Conservation (phyloP, 2,329 filamentous ascomycete species). For the Dryadomyces quercus-mongolicae region DNA sequence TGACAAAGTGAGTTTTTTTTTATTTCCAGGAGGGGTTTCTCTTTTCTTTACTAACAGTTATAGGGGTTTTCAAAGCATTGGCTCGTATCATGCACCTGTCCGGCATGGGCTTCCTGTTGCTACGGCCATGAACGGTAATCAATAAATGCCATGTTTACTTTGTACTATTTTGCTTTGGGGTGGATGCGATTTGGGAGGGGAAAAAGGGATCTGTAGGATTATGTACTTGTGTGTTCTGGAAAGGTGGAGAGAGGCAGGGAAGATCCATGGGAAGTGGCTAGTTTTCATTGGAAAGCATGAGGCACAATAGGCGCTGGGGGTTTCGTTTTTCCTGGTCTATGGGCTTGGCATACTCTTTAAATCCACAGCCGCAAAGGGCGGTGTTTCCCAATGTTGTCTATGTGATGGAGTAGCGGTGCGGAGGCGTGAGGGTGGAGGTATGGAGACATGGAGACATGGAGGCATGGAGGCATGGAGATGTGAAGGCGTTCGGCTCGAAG, state of each 20-base stretch:
- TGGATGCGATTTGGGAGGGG: too few species aligned
- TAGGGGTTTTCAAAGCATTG: constrained; percentile 54
- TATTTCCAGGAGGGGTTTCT: too few species aligned
- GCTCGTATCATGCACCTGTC: constrained; percentile 46
- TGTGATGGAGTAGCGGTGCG: too few species aligned
- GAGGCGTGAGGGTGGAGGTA: too few species aligned
- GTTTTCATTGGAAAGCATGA: background rate
- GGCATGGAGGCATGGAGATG: too few species aligned
- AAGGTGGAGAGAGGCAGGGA: background rate
- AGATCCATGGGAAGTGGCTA: background rate
- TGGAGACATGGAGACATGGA: too few species aligned
- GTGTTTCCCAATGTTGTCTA: background rate
- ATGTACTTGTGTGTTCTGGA: background rate
- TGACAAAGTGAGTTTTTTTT: constrained; percentile 41
- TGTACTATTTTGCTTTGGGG: background rate
- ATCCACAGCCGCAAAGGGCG: background rate
- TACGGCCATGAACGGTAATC: constrained; percentile 24
- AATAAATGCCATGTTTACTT: background rate
- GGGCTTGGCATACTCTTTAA: background rate
- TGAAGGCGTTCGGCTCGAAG: too few species aligned
- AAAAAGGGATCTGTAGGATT: background rate
- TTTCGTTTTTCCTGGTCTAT: background rate
- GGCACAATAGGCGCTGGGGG: background rate
- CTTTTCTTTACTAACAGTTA: constrained; percentile 16
- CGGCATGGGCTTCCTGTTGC: constrained; percentile 32